A percentile compares a stretch with the other conserved stretches of the same genome.
Evolutionary conservation across 768 basidiomycete genomes (phyloP).

Genomic region (Nidularia sp.): DNA sequence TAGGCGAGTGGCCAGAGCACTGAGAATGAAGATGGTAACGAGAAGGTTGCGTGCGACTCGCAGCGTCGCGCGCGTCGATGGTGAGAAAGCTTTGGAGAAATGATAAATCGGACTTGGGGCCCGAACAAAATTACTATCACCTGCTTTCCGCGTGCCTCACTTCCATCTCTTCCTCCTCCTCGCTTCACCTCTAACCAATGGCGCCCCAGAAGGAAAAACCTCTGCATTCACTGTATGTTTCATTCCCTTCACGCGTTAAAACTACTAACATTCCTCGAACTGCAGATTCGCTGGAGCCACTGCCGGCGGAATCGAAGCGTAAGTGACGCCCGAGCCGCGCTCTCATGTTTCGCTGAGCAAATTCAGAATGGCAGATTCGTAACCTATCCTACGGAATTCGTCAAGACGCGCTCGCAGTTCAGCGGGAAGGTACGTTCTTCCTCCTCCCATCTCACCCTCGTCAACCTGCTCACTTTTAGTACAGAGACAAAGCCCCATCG

Average conservation of each 20-base stretch:
- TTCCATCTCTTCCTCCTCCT: not conserved
- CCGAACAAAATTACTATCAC: not conserved
- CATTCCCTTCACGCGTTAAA: not conserved
- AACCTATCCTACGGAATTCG: constrained; percentile 88
- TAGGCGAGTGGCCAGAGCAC: too few relatives aligned
- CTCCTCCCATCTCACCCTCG: not conserved
- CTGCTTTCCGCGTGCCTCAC: not conserved
- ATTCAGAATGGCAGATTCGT: constrained; percentile 56
- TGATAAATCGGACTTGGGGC: not conserved
- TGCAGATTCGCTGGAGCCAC: constrained; percentile 77
- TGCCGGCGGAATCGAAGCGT: constrained; percentile 93
- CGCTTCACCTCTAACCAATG: constrained; percentile 21
- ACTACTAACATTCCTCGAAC: not conserved
- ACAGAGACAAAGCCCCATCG: constrained; percentile 61
- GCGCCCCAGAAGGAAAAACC: constrained; percentile 74
- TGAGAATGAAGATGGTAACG: too few relatives aligned
- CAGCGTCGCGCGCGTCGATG: too few relatives aligned
- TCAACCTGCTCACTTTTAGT: not conserved
- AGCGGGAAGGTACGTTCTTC: constrained; percentile 56
- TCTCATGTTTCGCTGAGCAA: constrained; percentile 21
- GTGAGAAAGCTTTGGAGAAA: too few relatives aligned
- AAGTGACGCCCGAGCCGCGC: constrained; percentile 21
- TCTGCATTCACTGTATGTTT: constrained; percentile 65
- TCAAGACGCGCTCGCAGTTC: constrained; percentile 94
- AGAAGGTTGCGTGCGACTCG: too few relatives aligned